Base-by-base conservation (phyloP, 495 filamentous ascomycete genomes). In the Annulohypoxylon moriforme region DNA sequence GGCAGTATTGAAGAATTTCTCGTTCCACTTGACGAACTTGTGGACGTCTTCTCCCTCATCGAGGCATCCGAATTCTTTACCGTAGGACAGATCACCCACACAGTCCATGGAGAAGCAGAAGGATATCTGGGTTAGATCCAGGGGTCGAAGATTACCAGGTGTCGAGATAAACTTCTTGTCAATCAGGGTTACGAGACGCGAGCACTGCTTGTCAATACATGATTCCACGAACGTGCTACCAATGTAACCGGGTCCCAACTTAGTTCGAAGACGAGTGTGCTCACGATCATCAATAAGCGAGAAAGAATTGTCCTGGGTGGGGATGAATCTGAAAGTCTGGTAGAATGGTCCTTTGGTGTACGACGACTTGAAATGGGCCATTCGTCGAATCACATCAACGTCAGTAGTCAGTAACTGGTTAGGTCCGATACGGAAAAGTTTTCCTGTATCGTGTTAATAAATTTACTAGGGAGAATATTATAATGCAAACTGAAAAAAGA, bases 361-460 rank as follows among this genome's bases (percentile, higher is more conserved):
- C 0, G 11, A 11, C 0, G 70, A 73, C 50, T 62, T 73, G 0
- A 56, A 31, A 58, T 73, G 70, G 1, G 60, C 65, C 70, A 73
- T 73, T 4, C 70, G 70, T 7, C 65, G 70, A 38, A 73, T 62
- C 25, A 69, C 34, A 13, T 66, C 57, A 14, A 73, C 57, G 22
- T 73, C 70, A 24, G 70, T 69, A 13, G 70, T 73, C 49, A 73
- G 16, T 24, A 73, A 47, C n/a, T 73, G 70, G 33, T 69, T 69
- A 8, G 70, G 70, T 1, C 70, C 70, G 27, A 69, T 46, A 6
- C 70, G 65, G 36, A 73, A 62, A 5, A 73, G 65, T 13, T 73
- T 65, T 0, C 70, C 70, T 73, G 4, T 7, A 56, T 16, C 10
- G 10, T 42, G 22, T 66, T 46, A 64, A 6, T n/a, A 49, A 6